A percentile compares a stretch with the other conserved stretches of the same genome.
Conservation (phyloP, 345 rosid genomes). For the Boechera divaricarpa region DNA sequence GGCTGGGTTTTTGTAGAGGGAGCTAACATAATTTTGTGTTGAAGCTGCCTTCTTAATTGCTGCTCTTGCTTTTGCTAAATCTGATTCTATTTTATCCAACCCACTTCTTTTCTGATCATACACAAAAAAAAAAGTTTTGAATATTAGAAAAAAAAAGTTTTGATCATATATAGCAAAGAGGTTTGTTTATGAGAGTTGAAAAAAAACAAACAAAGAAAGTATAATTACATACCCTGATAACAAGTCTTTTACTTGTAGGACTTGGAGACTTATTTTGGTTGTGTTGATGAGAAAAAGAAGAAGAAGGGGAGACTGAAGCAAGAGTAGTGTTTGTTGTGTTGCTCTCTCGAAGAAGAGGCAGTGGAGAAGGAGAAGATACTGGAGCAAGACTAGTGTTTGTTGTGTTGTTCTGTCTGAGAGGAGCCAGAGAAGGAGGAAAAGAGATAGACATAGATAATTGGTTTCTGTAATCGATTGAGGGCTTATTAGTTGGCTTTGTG, state of each 20-base stretch:
- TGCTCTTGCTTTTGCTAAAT: slow-evolving; percentile 56
- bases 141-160: background rate
- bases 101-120: slow-evolving; percentile 43
- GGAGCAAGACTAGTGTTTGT: slow-evolving; percentile 10
- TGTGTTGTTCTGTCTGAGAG: slow-evolving; percentile 11
- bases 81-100: slow-evolving; percentile 49
- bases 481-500: slow-evolving; percentile 32
- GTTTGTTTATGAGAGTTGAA: background rate
- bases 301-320: background rate
- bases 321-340: slow-evolving; percentile 15
- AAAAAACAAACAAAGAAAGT: background rate
- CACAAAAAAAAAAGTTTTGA: background rate
- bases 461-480: slow-evolving; percentile 32
- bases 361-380: slow-evolving; percentile 19
- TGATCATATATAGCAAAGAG: background rate
- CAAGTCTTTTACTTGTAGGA: slow-evolving; percentile 21
- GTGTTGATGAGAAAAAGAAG: slow-evolving; percentile 15
- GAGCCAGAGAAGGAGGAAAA: slow-evolving; percentile 21
- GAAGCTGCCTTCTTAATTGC: slow-evolving; percentile 54
- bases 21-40: slow-evolving; percentile 49
- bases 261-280: slow-evolving; percentile 18
- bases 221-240: slow-evolving; percentile 27
- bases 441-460: slow-evolving; percentile 34
- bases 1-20: slow-evolving; percentile 58
- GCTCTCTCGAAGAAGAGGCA: background rate